Conservation (phyloP, 352 stramenopile species). For the Aphanomyces stellatus region DNA sequence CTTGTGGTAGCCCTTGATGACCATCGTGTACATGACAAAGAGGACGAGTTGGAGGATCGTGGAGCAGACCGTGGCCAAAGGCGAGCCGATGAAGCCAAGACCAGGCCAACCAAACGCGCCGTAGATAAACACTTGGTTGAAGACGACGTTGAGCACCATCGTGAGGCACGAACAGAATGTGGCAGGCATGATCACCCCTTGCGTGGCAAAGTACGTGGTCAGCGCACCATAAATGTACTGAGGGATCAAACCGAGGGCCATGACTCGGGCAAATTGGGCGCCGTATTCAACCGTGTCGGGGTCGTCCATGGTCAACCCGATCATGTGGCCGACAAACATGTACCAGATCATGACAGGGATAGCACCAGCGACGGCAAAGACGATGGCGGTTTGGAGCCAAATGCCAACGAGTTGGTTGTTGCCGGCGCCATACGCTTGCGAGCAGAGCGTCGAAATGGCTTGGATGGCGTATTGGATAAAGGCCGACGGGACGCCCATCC, state of each 20-base stretch:
- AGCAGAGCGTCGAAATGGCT: constrained; percentile 20
- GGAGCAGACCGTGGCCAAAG: not conserved
- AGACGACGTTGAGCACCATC: not conserved
- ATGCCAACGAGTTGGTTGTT: not conserved
- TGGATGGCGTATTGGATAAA: constrained; percentile 23
- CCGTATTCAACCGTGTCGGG: not conserved
- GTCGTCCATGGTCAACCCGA: constrained; percentile 4
- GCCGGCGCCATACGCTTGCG: constrained; percentile 10
- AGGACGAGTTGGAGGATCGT: not conserved
- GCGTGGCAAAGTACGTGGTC: constrained; percentile 14
- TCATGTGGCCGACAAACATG: constrained; percentile 15
- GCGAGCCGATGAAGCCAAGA: not conserved
- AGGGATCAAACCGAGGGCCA: not conserved
- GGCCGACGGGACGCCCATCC: constrained; percentile 22
- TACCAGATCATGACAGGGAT: constrained; percentile 17
- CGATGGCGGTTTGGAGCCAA: constrained; percentile 16
- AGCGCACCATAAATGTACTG: constrained; percentile 10
- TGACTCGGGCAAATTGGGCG: not conserved
- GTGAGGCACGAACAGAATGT: not conserved
- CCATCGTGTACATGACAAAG: constrained; percentile 3
- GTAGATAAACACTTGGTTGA: constrained; percentile 15
- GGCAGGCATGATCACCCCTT: not conserved
- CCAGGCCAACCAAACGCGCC: not conserved
- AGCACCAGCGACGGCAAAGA: not conserved
- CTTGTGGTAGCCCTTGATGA: not conserved